Evolutionary conservation across 306 rosid species (phyloP), one percentile per base, ranked within the genome.

Genomic region (Pterocarpus santalinus): DNA sequence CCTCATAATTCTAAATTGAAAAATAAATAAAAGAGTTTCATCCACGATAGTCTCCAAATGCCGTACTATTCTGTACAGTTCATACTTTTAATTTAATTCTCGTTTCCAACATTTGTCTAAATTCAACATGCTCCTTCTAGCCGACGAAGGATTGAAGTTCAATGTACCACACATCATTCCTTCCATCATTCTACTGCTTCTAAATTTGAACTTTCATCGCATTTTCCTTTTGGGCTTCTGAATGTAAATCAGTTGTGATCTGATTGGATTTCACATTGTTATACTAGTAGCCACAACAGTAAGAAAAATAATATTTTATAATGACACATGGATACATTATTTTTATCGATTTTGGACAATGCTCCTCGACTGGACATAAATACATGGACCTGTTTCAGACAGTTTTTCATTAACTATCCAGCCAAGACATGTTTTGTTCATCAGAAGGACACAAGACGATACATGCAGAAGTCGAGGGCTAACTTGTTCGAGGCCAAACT

Each of bases 401-500:
- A 65, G 61, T 61, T 58, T 30, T 38, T 7, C 4, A 9, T 33
- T 6, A 57, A 60, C 44, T 43, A 30, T 14, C 33, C 41, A 28
- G 46, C 22, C 39, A 12, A 14, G 47, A 66, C 10, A 57, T 43
- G 49, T 49, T 44, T 12, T 16, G 38, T 47, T 46, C 47, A 55
- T 68, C 32, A 72, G 8, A n/a, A 78, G 57, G 16, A 67, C 65
- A 78, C 28, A 49, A 62, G 16, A 72, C 46, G 15, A 46, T 5
- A 13, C 44, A 47, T 70, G 72, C 65, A 47, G 13, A 62, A 36
- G 62, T 8, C 17, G 36, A 69, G 74, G 17, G 51, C 80, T 39
- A 65, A 35, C 39, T 71, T 58, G 77, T 35, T 41, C 58, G 68
- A 68, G 16, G 77, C 62, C 65, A 66, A 49, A 14, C 75, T 9